phyloP scores from a whole-genome alignment of 768 basidiomycete species.

The Kondoa malvinella region DNA sequence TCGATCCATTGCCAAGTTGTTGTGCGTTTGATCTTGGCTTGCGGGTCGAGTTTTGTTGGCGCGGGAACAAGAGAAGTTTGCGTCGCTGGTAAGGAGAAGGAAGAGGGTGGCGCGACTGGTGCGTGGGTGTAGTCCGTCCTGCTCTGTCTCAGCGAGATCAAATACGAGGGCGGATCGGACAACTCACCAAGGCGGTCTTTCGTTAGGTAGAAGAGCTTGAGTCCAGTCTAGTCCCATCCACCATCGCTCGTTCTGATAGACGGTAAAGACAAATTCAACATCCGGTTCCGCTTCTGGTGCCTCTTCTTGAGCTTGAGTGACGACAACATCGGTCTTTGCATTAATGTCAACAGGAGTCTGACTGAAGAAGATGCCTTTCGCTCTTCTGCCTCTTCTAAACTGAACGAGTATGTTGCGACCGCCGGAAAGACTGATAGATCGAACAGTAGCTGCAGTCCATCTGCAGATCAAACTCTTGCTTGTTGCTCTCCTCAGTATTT shows the following conservation, averaged over 20 bases:
- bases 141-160: neutral
- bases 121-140: slow-evolving; percentile 34
- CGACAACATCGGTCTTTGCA: neutral
- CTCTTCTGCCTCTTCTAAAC: neutral
- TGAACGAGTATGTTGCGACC: neutral
- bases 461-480: slow-evolving; percentile 18
- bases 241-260: slow-evolving; percentile 31
- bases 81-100: slow-evolving; percentile 32
- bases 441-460: slow-evolving; percentile 9
- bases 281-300: slow-evolving; percentile 34
- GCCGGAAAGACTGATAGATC: slow-evolving; percentile 16
- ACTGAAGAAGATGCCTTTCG: neutral
- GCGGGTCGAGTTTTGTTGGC: slow-evolving; percentile 28
- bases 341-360: slow-evolving; percentile 1
- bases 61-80: slow-evolving; percentile 30
- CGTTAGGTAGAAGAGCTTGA: slow-evolving; percentile 35
- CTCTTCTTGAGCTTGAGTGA: neutral
- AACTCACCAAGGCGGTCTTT: slow-evolving; percentile 34
- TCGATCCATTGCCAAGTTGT: slow-evolving; percentile 37
- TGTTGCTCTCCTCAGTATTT: slow-evolving; percentile 13
- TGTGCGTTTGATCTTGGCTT: slow-evolving; percentile 29
- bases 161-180: neutral
- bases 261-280: slow-evolving; percentile 37
- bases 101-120: slow-evolving; percentile 34
- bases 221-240: slow-evolving; percentile 39